Evolutionary conservation across 2,329 filamentous ascomycete species (phyloP).

Genomic region (Penicillium concentricum): DNA sequence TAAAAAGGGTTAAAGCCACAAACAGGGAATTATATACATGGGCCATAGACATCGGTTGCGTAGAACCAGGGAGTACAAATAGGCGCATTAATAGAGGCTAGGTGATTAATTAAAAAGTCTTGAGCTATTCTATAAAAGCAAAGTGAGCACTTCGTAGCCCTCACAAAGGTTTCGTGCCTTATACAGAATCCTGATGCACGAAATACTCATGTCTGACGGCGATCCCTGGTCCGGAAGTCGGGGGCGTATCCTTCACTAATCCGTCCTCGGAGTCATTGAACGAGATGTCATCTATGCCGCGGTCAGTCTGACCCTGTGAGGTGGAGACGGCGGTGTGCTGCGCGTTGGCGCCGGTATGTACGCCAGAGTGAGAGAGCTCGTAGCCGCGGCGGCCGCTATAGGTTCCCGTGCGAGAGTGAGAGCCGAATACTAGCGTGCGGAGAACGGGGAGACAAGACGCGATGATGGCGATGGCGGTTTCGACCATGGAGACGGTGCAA

Average conservation of each 20-base stretch:
- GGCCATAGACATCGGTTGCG: too few species aligned
- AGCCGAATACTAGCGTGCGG: constrained; percentile 27
- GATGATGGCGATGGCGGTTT: constrained; percentile 23
- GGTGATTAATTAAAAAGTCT: too few species aligned
- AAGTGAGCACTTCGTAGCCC: neutral
- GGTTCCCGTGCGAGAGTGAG: constrained; percentile 20
- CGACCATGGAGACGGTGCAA: constrained; percentile 26
- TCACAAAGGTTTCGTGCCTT: neutral
- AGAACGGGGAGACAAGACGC: constrained; percentile 19
- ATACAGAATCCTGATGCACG: neutral
- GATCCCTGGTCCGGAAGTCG: constrained; percentile 10
- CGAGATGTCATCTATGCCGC: constrained; percentile 10
- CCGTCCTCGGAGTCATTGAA: constrained; percentile 21
- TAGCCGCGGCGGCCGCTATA: constrained; percentile 20
- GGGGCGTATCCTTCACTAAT: constrained; percentile 12
- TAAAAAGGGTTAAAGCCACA: too few species aligned
- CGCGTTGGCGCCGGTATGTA: neutral
- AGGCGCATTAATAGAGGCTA: too few species aligned
- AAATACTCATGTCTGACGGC: constrained; percentile 21
- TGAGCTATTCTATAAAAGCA: too few species aligned
- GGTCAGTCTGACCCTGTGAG: constrained; percentile 5
- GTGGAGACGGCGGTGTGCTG: constrained; percentile 13
- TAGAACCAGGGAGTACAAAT: too few species aligned
- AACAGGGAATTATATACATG: too few species aligned
- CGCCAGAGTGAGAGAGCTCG: constrained; percentile 17